Conservation (phyloP, 768 basidiomycete genomes). For the Panaeolus papilionaceus region DNA sequence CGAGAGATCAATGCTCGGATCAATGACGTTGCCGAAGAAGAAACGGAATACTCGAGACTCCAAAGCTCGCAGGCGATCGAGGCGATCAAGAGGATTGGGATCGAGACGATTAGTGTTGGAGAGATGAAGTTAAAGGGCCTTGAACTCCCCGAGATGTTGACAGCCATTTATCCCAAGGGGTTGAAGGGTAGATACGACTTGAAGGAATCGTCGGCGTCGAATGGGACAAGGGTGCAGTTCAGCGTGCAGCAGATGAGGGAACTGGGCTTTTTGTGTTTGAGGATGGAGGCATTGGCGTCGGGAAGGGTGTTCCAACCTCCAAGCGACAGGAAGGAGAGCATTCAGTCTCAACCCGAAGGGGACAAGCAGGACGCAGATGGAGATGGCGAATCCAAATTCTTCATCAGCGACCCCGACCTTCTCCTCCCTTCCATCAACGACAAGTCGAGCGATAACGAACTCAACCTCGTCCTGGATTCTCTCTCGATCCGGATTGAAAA, state of each 20-base stretch:
- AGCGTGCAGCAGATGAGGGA: conserved; percentile 77
- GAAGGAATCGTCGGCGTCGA: conserved; percentile 46
- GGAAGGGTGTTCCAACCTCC: conserved; percentile 61
- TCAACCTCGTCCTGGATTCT: conserved; percentile 79
- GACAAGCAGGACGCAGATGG: conserved; percentile 35
- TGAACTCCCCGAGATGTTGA: conserved; percentile 87
- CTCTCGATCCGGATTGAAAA: conserved; percentile 81
- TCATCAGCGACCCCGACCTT: conserved; percentile 65
- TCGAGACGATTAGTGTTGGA: conserved; percentile 77
- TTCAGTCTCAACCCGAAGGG: conserved; percentile 30
- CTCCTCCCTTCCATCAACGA: conserved; percentile 75
- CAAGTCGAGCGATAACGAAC: conserved; percentile 72
- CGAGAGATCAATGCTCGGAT: conserved; percentile 78
- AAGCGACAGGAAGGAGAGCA: conserved; percentile 52
- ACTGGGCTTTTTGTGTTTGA: conserved; percentile 74
- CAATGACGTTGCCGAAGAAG: conserved; percentile 51
- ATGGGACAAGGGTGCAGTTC: conserved; percentile 62
- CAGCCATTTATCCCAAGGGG: conserved; percentile 80
- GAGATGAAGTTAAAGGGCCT: conserved; percentile 95
- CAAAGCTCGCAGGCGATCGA: conserved; percentile 71
- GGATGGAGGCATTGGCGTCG: conserved; percentile 79
- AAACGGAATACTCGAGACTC: conserved; percentile 64
- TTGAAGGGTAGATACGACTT: conserved; percentile 75
- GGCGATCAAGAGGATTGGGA: conserved; percentile 74
- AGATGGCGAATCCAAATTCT: conserved; percentile 36